Base-by-base conservation (phyloP, 192 early-diverging fungal species). In the Coemansia pectinata region DNA sequence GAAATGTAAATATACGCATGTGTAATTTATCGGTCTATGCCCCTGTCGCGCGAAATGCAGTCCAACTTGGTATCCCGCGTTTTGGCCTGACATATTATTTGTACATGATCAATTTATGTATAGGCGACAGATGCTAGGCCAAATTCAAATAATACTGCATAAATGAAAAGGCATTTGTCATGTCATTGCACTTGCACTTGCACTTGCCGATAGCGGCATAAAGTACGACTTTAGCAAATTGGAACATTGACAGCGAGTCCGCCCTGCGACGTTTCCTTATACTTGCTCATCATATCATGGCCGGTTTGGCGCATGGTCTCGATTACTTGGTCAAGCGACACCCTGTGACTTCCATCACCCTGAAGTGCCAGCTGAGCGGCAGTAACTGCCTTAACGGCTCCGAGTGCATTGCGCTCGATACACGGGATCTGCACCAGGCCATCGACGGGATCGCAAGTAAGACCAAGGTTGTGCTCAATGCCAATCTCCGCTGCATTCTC, bases 401-500 rank as follows among this genome's bases (percentile, higher is more conserved):
- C 96, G 2, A 98, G 64, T 0, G 96, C 95, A 65, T 98, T 98
- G 34, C 96, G 86, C 69, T 98, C 96, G 62, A 98, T 96, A 71
- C 96, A 98, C 25, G 96, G 96, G 66, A 98, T 95, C 76, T 95
- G 92, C 12, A 98, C 96, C 40, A 98, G 79, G 4, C 96, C 96
- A 69, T 89, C 89, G 62, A 95, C 91, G 0, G 96, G 96, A 70
- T 98, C 92, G 73, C 91, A 94, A 1, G 92, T 94, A 69, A 94
- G 73, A 23, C 91, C 91, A 52, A 94, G 67, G 79, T 94, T 92
- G 63, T 92, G 91, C 65, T 92, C 91, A 94, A 98, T 98, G 23
- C 93, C 95, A 73, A 98, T 98, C 74, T 98, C 96, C 47, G 96
- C 96, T 0, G 95, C 94, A 67, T 98, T 96, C 73, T 96, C 95